These are phyloP conservation scores for Yamadazyma takamatsuzukensis DNA, from an alignment of 805 yeast species.

Conservation along the genomic window DNA sequence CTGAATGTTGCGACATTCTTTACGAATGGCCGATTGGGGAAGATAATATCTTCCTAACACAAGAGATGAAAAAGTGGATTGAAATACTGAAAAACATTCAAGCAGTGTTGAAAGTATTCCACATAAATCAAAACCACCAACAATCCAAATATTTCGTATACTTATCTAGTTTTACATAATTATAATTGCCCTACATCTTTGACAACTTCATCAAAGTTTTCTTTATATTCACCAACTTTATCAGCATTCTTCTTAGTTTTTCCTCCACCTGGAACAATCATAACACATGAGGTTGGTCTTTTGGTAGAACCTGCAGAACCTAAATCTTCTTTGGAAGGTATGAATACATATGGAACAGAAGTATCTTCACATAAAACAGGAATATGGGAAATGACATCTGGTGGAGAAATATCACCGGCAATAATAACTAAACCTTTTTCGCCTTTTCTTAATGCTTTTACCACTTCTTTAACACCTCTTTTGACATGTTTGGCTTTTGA, in stretches of 20 bases:
- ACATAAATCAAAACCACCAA: no score
- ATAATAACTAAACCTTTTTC: conserved; percentile 94
- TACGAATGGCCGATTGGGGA: no score
- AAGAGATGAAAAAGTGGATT: no score
- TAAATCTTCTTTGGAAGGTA: conserved; percentile 96
- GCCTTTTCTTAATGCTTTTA: conserved; percentile 95
- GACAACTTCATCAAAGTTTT: conserved; percentile 86
- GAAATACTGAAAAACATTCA: no score
- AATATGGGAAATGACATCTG: conserved; percentile 93
- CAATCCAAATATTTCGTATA: no score
- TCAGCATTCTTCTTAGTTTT: conserved; percentile 71
- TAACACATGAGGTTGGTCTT: conserved; percentile 97
- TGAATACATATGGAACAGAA: conserved; percentile 85
- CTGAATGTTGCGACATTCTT: no score
- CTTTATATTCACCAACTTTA: conserved; percentile 81
- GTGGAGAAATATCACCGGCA: conserved; percentile 98
- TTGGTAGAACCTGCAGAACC: conserved; percentile 99
- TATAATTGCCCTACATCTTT: conserved; percentile 67
- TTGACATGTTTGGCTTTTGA: conserved; percentile 97
- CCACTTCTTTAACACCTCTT: conserved; percentile 98
- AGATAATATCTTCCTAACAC: no score
- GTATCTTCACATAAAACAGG: conserved; percentile 97
- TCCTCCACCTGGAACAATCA: conserved; percentile 95
- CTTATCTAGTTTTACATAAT: not conserved
- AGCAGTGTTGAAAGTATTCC: no score